phyloP scores from a whole-genome alignment of 192 early-diverging fungal species.

The Coemansia sp. region DNA sequence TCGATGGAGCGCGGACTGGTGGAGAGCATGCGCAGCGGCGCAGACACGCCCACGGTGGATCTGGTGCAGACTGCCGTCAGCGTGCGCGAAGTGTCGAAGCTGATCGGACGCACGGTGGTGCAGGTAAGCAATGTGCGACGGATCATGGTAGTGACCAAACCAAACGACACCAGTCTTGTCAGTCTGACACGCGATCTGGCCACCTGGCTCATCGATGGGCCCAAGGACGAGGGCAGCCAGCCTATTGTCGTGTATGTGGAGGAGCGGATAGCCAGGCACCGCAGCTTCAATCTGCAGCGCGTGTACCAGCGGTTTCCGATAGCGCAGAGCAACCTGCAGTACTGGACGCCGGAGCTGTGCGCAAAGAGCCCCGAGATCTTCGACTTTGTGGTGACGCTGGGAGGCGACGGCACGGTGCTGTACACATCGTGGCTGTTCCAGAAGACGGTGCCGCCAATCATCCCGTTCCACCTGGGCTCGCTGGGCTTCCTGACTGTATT shows the following conservation, averaged over 20 bases:
- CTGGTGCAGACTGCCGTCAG: constrained; percentile 69
- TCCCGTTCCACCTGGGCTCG: constrained; percentile 92
- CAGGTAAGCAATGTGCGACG: constrained; percentile 46
- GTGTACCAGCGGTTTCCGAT: constrained; percentile 48
- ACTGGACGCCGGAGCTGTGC: constrained; percentile 80
- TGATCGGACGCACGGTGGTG: constrained; percentile 62
- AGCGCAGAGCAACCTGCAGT: constrained; percentile 57
- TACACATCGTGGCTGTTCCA: constrained; percentile 93
- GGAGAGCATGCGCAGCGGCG: constrained; percentile 23
- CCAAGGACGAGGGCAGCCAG: constrained; percentile 10
- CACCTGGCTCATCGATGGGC: constrained; percentile 61
- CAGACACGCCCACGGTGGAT: constrained; percentile 52
- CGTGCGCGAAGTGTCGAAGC: constrained; percentile 71
- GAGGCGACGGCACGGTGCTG: constrained; percentile 95
- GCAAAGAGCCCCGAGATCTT: constrained; percentile 66
- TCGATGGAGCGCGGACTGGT: constrained; percentile 41
- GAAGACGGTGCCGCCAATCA: constrained; percentile 82
- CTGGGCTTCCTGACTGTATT: constrained; percentile 96
- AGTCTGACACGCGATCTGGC: constrained; percentile 70
- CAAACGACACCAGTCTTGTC: constrained; percentile 65
- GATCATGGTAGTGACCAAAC: constrained; percentile 81
- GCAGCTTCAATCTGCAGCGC: constrained; percentile 60
- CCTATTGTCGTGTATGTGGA: constrained; percentile 61
- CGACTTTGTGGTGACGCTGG: constrained; percentile 91
- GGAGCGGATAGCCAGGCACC: constrained; percentile 58